Evolutionary conservation across 441 rosid species (phyloP), one percentile per base, ranked within the genome.

Genomic region (Sinapis alba): DNA sequence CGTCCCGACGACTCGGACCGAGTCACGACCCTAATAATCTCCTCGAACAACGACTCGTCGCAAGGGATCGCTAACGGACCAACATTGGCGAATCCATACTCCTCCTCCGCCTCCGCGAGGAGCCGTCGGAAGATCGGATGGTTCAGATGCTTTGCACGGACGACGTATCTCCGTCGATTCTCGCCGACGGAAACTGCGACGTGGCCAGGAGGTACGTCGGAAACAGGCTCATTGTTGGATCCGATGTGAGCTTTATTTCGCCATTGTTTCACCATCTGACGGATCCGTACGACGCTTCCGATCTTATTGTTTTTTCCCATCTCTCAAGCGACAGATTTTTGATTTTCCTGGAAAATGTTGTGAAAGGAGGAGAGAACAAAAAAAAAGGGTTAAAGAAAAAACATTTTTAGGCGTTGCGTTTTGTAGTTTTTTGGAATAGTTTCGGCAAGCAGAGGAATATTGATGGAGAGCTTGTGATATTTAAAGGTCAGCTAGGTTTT

Each of bases 41-140:
- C 97, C 75, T 83, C 69, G 57, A 94, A 94, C 74, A 89, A 84
- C 26, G 89, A 84, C 1, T 90, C 89, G 13, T 85, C 92, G 72
- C 98, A 92, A 45, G 99, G 99, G 9, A 95, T 85, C 2, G 89
- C 84, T 79, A 95, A 84, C 19, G 86, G 88, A 1, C 98, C 99
- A 15, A 79, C 80, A 50, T 88, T 93, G 13, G 86, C 80, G 75
- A 92, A 95, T 1, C 98, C 97, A n/a, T 78, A 95, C 79, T 92
- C 96, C 21, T 92, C 96, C 75, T 94, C 98, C 1, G 98, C 94
- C 16, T 80, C 94, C 47, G 86, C 86, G 4, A 94, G 65, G 1
- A 92, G 78, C 20, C 85, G 76, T 68, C 77, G 64, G 78, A 95
- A 92, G 9, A 84, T 85, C 18, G 96, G 99, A 68, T 92, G 98